Base-by-base conservation (phyloP, 192 early-diverging fungal species). In the Backusella circina region DNA sequence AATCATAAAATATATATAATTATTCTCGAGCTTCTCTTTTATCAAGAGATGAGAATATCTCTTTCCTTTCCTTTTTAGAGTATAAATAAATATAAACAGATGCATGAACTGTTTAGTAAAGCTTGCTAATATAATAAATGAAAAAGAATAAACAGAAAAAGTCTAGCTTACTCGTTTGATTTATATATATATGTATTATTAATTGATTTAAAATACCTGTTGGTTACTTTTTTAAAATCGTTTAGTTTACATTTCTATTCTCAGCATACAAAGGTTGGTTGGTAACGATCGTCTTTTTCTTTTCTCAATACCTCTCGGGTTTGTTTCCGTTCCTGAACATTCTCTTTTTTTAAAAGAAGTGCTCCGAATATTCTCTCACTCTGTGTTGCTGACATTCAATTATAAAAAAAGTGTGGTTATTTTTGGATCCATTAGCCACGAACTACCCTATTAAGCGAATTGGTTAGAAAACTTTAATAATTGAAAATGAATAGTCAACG, bases 351-450 rank as follows among this genome's bases (percentile, higher is more conserved):
- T 61, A 26, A 23, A 23, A 21, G 8, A 57, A 4, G 23, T 61
- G 23, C 10, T 61, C 54, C 54, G 26, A 61, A 28, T 15, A 61
- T 26, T 47, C 18, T 47, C 44, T 47, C 44, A 18, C 44, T n/a
- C 16, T 61, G 1, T 26, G 10, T 12, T 23, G 54, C 54, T 61
- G 54, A 30, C 54, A 61, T 61, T 61, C 3, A 61, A 61, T 12
- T 44, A 10, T 23, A 23, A 7, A 61, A 61, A 61, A 3, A 10
- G 23, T 61, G 21, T 13, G 23, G 23, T 26, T 57, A 61, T 61
- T 61, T 61, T 61, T 61, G 54, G 54, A 61, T 61, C 54, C 54
- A 61, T 61, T 61, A 61, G 54, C 54, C 54, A 61, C 54, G 54
- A 61, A 61, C 50, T 61, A 7, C 44, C 44, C 44, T 47, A n/a